Conservation (phyloP, 768 basidiomycete genomes). For the Kwoniella sp. region DNA sequence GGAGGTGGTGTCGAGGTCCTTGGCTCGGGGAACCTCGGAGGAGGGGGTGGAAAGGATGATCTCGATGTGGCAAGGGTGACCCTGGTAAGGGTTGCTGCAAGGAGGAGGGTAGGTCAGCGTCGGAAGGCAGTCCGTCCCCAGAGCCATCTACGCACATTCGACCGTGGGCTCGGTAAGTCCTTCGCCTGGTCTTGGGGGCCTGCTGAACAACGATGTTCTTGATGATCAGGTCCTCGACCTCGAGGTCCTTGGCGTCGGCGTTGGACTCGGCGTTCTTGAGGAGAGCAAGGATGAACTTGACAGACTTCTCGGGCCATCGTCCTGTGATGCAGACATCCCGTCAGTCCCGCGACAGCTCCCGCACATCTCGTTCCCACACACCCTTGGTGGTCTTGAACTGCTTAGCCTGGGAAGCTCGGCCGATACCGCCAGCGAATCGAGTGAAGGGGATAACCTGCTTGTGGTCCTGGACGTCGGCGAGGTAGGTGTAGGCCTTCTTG, state of each 20-base stretch:
- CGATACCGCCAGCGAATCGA: slow-evolving; percentile 90
- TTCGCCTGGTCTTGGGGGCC: slow-evolving; percentile 98
- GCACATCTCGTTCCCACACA: slow-evolving; percentile 52
- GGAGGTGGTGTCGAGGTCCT: slow-evolving; percentile 66
- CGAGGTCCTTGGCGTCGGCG: slow-evolving; percentile 94
- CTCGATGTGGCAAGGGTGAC: slow-evolving; percentile 94
- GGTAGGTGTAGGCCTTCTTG: slow-evolving; percentile 90
- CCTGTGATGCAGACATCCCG: slow-evolving; percentile 55
- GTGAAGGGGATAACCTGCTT: slow-evolving; percentile 96
- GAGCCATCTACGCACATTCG: slow-evolving; percentile 36
- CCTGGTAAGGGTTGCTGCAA: slow-evolving; percentile 85
- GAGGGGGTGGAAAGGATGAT: slow-evolving; percentile 72
- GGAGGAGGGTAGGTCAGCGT: background rate
- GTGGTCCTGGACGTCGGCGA: slow-evolving; percentile 90
- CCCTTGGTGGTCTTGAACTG: slow-evolving; percentile 96
- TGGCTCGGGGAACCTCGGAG: slow-evolving; percentile 84
- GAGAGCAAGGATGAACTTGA: slow-evolving; percentile 87
- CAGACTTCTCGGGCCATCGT: slow-evolving; percentile 99
- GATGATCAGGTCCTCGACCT: slow-evolving; percentile 85
- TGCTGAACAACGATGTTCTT: slow-evolving; percentile 98
- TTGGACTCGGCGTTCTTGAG: slow-evolving; percentile 99
- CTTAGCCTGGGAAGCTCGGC: slow-evolving; percentile 89
- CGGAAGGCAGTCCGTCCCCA: background rate
- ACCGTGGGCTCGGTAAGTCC: slow-evolving; percentile 77
- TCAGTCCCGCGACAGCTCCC: background rate